Evolutionary conservation across 148 eudicot genomes (phyloP).

Genomic region (Rhododendron mucronatum): DNA sequence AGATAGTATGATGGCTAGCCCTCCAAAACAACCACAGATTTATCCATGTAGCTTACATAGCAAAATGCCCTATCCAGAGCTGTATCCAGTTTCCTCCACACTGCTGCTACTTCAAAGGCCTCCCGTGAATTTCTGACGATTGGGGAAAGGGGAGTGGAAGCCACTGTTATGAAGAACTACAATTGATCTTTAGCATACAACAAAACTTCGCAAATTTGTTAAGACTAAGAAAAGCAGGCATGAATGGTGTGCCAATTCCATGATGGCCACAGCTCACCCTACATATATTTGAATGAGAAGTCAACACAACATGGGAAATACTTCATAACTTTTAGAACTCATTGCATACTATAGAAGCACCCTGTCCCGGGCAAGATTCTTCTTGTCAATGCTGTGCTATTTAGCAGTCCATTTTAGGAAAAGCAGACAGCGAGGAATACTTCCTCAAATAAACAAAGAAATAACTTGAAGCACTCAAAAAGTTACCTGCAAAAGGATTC

Average conservation of each 20-base stretch:
- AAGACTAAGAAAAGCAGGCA: background rate
- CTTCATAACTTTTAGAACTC: background rate
- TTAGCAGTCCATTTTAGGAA: background rate
- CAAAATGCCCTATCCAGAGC: background rate
- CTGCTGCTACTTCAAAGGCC: background rate
- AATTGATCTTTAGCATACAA: background rate
- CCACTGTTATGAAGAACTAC: background rate
- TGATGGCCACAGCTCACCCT: background rate
- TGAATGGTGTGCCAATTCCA: background rate
- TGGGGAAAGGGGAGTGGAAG: background rate
- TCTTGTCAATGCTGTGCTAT: background rate
- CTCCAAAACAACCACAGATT: background rate
- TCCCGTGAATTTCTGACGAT: background rate
- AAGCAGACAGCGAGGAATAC: background rate
- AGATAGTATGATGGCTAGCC: background rate
- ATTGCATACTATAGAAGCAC: background rate
- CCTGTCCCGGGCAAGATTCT: background rate
- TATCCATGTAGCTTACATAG: background rate
- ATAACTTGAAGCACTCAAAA: background rate
- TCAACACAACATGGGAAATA: background rate
- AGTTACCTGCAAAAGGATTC: slow-evolving; percentile 82
- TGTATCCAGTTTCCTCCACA: background rate
- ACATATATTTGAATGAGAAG: background rate
- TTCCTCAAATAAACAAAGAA: background rate
- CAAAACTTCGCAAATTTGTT: background rate